Evolutionary conservation across 345 rosid species (phyloP), one percentile per base, ranked within the genome.

Genomic region (Barbarea vulgaris): DNA sequence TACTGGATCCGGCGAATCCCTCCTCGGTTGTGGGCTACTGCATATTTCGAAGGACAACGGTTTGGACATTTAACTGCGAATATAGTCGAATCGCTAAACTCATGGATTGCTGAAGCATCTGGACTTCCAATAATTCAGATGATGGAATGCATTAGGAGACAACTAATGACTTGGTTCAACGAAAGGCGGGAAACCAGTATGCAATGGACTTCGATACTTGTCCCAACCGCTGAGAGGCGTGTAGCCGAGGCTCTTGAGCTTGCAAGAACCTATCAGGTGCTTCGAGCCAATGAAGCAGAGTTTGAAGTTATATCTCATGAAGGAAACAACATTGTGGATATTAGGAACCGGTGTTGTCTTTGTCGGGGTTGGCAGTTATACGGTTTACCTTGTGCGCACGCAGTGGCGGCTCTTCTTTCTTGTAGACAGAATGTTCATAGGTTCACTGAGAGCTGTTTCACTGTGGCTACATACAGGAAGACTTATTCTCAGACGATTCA

Each of bases 351-450:
- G 19, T 87, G 97, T 73, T 95, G 99, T 85, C 95, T 88, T 27
- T 95, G 98, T 46, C 84, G 97, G 14, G 99, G 99, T 24, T 95
- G 99, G 99, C 98, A 95, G 82, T 86, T 91, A 62, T 89, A 90
- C 44, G 99, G 97, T 51, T 78, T 95, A 70, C 99, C 99, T 4
- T 95, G 99, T 42, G 96, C 99, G 22, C 99, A 92, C 44, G 99
- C 99, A 0, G 99, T 95, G 60, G 93, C 99, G 0, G 98, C 99
- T 17, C 93, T 95, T 62, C 89, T 92, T 41, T 95, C 97, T 51
- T 95, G 99, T 87, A 83, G 99, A 83, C 99, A 94, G 86, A 94
- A 92, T 64, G 99, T 94, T 58, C 99, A 92, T 70, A 81, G 99
- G 34, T 92, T 91, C 65, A 91, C 99, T 0, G 97, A 94, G 85